Percentiles rank a stretch among this genome's conserved stretches.
These are phyloP conservation scores for Leishmania mexicana DNA, from an alignment of 208 protist genomes.

Conservation along the genomic window DNA sequence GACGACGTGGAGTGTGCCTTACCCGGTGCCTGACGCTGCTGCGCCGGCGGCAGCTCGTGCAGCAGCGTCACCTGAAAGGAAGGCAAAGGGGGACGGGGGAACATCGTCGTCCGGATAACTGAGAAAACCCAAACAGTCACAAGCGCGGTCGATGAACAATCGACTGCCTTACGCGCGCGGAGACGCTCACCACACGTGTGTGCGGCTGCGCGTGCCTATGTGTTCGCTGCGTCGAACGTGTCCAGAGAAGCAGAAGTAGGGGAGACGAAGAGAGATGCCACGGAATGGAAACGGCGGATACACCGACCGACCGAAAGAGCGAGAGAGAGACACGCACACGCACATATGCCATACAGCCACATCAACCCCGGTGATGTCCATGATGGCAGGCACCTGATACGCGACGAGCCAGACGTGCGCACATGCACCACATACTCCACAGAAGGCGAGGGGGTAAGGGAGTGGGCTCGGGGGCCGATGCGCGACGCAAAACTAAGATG, in stretches of 20 bases:
- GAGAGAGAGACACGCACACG: not conserved
- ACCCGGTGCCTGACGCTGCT: not conserved
- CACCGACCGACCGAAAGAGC: not conserved
- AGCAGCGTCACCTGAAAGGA: constrained; percentile 35
- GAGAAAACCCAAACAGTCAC: not conserved
- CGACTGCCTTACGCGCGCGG: not conserved
- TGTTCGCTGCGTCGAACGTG: not conserved
- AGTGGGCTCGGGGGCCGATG: not conserved
- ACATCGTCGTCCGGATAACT: constrained; percentile 5
- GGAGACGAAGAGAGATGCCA: not conserved
- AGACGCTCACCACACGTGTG: not conserved
- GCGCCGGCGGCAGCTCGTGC: constrained; percentile 4
- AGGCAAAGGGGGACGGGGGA: constrained; percentile 20
- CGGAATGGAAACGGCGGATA: not conserved
- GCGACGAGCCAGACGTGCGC: not conserved
- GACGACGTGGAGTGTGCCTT: not conserved
- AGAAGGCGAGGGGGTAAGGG: not conserved
- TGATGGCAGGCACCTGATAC: not conserved
- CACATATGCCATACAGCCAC: not conserved
- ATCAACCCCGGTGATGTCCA: not conserved
- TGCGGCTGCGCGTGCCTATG: not conserved
- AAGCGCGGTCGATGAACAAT: not conserved
- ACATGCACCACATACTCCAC: not conserved
- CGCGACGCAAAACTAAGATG: not conserved
- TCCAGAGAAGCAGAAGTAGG: not conserved